Percentiles rank a stretch among this genome's conserved stretches.
These are phyloP conservation scores for Lactarius indigo DNA, from an alignment of 768 basidiomycete genomes.

Conservation along the genomic window DNA sequence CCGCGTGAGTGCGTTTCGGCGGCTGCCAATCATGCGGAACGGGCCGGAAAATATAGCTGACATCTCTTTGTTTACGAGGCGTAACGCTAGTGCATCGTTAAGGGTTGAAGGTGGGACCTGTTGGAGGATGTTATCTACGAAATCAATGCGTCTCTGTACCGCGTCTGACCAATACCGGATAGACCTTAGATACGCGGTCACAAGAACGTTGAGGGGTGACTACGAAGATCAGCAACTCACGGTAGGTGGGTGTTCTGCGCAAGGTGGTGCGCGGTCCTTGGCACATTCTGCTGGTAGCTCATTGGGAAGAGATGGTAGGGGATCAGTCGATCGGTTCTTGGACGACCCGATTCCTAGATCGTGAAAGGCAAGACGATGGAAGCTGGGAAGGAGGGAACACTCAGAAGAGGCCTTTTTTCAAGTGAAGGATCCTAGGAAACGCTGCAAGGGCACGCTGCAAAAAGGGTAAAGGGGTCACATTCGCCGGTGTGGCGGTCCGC, in stretches of 20 bases:
- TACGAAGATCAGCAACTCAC: conserved; percentile 8
- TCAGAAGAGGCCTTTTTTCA: neutral
- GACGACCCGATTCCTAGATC: neutral
- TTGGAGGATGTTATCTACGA: conserved; percentile 15
- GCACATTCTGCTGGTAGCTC: neutral
- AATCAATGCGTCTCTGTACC: conserved; percentile 9
- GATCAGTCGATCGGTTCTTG: neutral
- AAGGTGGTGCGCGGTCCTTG: no score
- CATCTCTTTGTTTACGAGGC: conserved; percentile 14
- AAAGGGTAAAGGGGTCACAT: neutral
- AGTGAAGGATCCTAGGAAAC: neutral
- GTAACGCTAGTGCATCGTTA: neutral
- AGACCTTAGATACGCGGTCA: neutral
- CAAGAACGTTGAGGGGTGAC: neutral
- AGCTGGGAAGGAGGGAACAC: neutral
- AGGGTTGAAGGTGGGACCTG: conserved; percentile 8
- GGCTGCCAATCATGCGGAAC: conserved; percentile 7
- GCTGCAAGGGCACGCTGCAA: neutral
- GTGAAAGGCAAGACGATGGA: neutral
- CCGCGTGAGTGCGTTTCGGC: conserved; percentile 16
- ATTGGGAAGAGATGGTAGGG: neutral
- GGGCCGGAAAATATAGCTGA: conserved; percentile 2
- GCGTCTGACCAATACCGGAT: conserved; percentile 22
- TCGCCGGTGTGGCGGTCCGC: neutral
- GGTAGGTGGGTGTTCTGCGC: neutral